Percentiles rank a stretch among this genome's conserved stretches.
phyloP scores from a whole-genome alignment of 192 early-diverging fungal genomes.

The Gonapodya prolifera region DNA sequence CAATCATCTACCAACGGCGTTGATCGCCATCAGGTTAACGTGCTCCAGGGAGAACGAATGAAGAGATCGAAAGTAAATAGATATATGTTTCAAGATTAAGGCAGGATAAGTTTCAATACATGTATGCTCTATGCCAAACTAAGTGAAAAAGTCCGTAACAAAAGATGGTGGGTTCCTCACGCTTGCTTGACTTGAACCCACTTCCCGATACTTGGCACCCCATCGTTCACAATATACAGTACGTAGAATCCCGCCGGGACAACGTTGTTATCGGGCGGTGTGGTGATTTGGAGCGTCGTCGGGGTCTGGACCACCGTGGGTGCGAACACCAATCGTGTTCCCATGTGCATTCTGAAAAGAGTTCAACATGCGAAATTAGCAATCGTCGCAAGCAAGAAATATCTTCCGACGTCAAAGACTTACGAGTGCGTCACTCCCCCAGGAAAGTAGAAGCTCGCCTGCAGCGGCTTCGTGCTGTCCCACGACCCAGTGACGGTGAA shows the following conservation, averaged over 20 bases:
- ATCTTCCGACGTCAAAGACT: constrained; percentile 13
- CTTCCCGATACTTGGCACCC: constrained; percentile 18
- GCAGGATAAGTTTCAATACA: no score
- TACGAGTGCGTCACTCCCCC: constrained; percentile 17
- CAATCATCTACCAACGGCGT: no score
- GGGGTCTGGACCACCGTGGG: background rate
- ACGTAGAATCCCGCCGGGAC: constrained; percentile 40
- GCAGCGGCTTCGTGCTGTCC: constrained; percentile 38
- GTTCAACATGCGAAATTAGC: no score
- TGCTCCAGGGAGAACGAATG: no score
- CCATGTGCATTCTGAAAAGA: no score
- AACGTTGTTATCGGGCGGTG: constrained; percentile 33
- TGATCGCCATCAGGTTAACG: no score
- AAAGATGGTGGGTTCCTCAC: no score
- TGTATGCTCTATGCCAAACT: no score
- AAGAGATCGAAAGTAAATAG: no score
- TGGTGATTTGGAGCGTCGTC: constrained; percentile 8
- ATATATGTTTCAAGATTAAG: no score
- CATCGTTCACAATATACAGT: constrained; percentile 32
- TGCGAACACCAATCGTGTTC: background rate
- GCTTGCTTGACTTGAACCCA: background rate
- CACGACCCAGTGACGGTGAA: constrained; percentile 30
- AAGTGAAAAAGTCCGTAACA: no score
- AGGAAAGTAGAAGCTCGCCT: constrained; percentile 35
- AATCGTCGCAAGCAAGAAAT: no score